Evolutionary conservation across 495 filamentous ascomycete genomes (phyloP), one percentile per base, ranked within the genome.

Genomic region (Penicillium mononematosum): DNA sequence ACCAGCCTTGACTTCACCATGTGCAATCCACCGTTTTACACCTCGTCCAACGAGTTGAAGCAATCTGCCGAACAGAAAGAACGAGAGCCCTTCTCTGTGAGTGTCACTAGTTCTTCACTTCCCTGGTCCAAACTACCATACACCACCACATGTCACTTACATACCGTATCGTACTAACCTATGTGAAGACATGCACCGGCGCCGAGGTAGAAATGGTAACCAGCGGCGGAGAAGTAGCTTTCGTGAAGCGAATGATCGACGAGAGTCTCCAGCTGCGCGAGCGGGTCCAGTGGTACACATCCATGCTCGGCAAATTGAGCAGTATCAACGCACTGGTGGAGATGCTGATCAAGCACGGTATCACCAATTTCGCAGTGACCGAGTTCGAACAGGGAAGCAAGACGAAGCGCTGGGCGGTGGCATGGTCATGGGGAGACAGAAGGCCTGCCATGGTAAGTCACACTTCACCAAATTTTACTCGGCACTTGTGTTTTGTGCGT

Each of bases 1-100:
- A 49, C 3, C 50, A 87, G 82, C 5, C 78, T 96, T 36, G 89
- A 96, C 68, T 97, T 98, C 65, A 86, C 83, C 45, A 96, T 97
- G 85, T 92, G 86, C 71, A 98, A 98, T 62, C 94, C 94, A 1
- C 94, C 94, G 0, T 98, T 98, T 74, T 97, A 96, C 75, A 63
- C 79, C 20, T 92, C 90, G 4, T 75, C 79, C 17, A 70, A 79
- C 12, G 89, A 95, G 36, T 83, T 96, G 71, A 56, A 81, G 1
- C 72, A 75, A 10, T 85, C 86, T 0, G 88, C 90, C 0, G 61
- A 74, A 22, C 70, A 78, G 29, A 98, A 97, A 66, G 63, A 76
- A 8, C 76, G 81, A 3, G 84, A 84, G 1, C 90, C 94, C 0
- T 82, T 83, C 52, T 88, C 89, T 16, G 79, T 85, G 62, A 61